phyloP scores from a whole-genome alignment of 2,329 filamentous ascomycete species.

The Alternaria alternata region DNA sequence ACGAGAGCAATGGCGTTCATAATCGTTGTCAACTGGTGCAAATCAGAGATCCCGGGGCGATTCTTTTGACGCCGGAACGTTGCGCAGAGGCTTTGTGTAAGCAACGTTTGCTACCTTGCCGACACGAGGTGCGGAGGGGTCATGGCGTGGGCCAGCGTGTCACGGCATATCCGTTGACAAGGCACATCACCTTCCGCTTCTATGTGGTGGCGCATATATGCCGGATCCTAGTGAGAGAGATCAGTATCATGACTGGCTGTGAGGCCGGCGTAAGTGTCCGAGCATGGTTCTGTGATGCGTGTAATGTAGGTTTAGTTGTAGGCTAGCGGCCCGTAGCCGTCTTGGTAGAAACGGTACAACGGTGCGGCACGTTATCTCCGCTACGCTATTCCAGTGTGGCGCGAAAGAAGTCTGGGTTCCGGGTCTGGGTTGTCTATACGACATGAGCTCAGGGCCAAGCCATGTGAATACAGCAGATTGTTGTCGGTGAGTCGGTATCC shows the following conservation, averaged over 20 bases:
- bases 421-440: background rate
- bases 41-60: no score
- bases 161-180: background rate
- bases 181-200: background rate
- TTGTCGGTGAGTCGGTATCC: background rate
- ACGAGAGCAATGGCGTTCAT: background rate
- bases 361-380: conserved; percentile 9
- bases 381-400: conserved; percentile 1
- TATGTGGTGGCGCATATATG: background rate
- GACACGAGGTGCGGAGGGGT: background rate
- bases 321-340: background rate
- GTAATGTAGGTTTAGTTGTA: background rate
- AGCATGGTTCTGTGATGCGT: background rate
- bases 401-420: background rate
- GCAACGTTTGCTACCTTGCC: background rate
- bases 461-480: background rate
- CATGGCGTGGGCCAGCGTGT: background rate
- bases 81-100: background rate
- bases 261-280: background rate
- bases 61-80: no score
- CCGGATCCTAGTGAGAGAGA: background rate
- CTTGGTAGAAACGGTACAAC: background rate
- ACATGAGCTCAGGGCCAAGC: background rate
- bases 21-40: background rate
- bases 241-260: background rate